These are phyloP conservation scores for Komagataella pastoris DNA, from an alignment of 805 yeast species.

Conservation along the genomic window DNA sequence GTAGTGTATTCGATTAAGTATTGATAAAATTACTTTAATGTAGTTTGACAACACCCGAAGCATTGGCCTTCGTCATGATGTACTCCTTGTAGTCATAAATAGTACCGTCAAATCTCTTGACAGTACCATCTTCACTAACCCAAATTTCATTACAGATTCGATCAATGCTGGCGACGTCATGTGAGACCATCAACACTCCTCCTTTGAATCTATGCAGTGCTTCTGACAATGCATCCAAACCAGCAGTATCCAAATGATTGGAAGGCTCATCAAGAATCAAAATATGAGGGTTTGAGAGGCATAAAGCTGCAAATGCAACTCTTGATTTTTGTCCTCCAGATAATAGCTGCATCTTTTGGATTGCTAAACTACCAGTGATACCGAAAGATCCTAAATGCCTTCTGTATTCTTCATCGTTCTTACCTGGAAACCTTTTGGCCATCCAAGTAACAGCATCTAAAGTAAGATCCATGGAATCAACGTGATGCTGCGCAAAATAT, in stretches of 20 bases:
- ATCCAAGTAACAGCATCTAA: constrained; percentile 90
- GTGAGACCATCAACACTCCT: constrained; percentile 95
- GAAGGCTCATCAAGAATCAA: constrained; percentile 95
- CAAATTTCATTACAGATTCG: constrained; percentile 88
- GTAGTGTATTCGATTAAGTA: background rate
- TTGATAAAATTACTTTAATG: constrained; percentile 30
- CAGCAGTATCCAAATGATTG: constrained; percentile 95
- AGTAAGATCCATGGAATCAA: constrained; percentile 87
- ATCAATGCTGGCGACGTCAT: constrained; percentile 86
- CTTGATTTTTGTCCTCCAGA: constrained; percentile 99
- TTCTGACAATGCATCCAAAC: constrained; percentile 88
- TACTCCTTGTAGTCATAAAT: constrained; percentile 86
- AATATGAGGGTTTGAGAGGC: constrained; percentile 83
- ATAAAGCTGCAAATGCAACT: constrained; percentile 94
- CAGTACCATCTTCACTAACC: constrained; percentile 85
- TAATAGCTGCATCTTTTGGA: constrained; percentile 77
- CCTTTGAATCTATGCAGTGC: constrained; percentile 85
- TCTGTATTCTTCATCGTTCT: constrained; percentile 91
- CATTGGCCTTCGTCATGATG: constrained; percentile 65
- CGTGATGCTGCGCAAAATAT: constrained; percentile 97
- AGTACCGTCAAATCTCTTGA: constrained; percentile 64
- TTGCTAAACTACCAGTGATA: constrained; percentile 85
- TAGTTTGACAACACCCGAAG: constrained; percentile 80
- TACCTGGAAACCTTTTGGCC: constrained; percentile 82
- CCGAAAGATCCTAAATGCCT: constrained; percentile 96